These are phyloP conservation scores for Adenanthera pavonina DNA, from an alignment of 306 rosid species.

Conservation along the genomic window DNA sequence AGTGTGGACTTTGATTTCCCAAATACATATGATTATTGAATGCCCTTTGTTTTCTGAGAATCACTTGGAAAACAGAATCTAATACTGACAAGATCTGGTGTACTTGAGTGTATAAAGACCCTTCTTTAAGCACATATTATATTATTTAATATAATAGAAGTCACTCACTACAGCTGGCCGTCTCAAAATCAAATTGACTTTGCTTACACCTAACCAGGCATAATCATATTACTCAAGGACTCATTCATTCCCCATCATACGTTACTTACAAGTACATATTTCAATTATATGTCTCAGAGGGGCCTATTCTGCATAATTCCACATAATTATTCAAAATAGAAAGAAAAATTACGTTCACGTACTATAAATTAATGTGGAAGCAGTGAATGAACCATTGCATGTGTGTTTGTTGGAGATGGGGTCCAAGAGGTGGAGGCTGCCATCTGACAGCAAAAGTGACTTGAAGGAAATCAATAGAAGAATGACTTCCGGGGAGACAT, in stretches of 20 bases:
- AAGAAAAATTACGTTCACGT: neutral
- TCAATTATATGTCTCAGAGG: slow-evolving; percentile 8
- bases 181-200: slow-evolving; percentile 49
- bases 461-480: slow-evolving; percentile 1
- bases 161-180: slow-evolving; percentile 46
- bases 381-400: slow-evolving; percentile 36
- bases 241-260: slow-evolving; percentile 33
- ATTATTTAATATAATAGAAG: slow-evolving; percentile 29
- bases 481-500: neutral
- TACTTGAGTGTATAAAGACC: slow-evolving; percentile 29
- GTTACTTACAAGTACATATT: slow-evolving; percentile 40
- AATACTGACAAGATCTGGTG: slow-evolving; percentile 24
- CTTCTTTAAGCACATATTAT: neutral
- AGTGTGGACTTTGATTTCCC: neutral
- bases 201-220: slow-evolving; percentile 46
- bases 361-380: neutral
- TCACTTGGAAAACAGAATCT: slow-evolving; percentile 6
- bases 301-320: neutral
- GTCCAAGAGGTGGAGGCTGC: neutral
- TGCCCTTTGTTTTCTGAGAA: neutral
- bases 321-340: neutral
- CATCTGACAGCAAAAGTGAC: slow-evolving; percentile 21
- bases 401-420: slow-evolving; percentile 40
- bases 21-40: neutral
- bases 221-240: slow-evolving; percentile 44